Evolutionary conservation across 108 stramenopile genomes (phyloP).

Genomic region (Skeletonema marinoi): DNA sequence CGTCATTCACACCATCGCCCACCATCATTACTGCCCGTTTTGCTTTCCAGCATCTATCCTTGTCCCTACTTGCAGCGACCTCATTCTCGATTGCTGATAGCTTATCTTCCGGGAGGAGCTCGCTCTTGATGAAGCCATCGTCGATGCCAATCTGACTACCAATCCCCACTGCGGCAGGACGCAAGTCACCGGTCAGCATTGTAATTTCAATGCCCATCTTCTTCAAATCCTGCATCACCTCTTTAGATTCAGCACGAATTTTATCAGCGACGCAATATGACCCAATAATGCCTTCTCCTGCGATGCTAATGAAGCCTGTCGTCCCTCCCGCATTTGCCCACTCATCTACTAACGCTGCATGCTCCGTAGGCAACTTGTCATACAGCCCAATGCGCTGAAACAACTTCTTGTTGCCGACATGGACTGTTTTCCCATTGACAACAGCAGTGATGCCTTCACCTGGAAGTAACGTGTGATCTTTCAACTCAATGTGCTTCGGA

Average conservation of each 20-base stretch:
- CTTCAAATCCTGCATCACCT: slow-evolving; percentile 63
- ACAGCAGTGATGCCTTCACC: slow-evolving; percentile 73
- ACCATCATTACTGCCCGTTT: slow-evolving; percentile 73
- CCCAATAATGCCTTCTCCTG: slow-evolving; percentile 73
- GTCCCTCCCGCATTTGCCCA: slow-evolving; percentile 66
- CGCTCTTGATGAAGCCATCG: slow-evolving; percentile 46
- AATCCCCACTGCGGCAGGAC: slow-evolving; percentile 80
- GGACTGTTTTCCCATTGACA: slow-evolving; percentile 54
- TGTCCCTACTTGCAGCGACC: slow-evolving; percentile 20
- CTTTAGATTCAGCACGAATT: slow-evolving; percentile 58
- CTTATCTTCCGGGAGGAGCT: slow-evolving; percentile 80
- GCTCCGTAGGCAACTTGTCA: slow-evolving; percentile 24
- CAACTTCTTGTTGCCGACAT: slow-evolving; percentile 76
- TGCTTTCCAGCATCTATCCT: slow-evolving; percentile 16
- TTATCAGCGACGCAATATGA: slow-evolving; percentile 77
- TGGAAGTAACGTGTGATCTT: slow-evolving; percentile 59
- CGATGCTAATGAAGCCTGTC: slow-evolving; percentile 75
- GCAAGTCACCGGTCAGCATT: slow-evolving; percentile 95
- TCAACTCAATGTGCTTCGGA: slow-evolving; percentile 36
- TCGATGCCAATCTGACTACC: slow-evolving; percentile 71
- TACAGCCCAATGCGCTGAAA: slow-evolving; percentile 65
- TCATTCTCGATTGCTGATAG: slow-evolving; percentile 38
- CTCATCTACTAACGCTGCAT: slow-evolving; percentile 33
- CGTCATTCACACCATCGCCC: slow-evolving; percentile 98
- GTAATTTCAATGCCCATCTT: slow-evolving; percentile 72